These are phyloP conservation scores for Tephrocybe sp. DNA, from an alignment of 768 basidiomycete species.

Conservation along the genomic window DNA sequence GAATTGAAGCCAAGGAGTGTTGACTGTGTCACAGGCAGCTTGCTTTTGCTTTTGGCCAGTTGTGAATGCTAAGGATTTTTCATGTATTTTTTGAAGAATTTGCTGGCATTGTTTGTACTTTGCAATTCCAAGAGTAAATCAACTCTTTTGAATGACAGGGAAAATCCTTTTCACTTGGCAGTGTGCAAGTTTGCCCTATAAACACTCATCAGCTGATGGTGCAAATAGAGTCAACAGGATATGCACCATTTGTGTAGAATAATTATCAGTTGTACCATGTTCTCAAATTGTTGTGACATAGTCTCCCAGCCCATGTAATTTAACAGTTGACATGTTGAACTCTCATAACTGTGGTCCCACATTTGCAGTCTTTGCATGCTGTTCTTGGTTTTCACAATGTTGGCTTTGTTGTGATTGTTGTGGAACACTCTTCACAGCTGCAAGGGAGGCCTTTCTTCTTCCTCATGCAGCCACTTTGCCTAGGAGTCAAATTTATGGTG, in stretches of 20 bases:
- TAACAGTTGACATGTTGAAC: slow-evolving; percentile 27
- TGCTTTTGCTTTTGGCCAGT: background rate
- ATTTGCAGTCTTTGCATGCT: too few species aligned
- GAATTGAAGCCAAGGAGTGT: slow-evolving; percentile 4
- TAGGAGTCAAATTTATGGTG: slow-evolving; percentile 7
- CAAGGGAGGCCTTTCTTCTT: background rate
- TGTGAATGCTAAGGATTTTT: background rate
- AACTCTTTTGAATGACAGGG: slow-evolving; percentile 24
- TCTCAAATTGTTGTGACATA: slow-evolving; percentile 22
- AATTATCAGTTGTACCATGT: slow-evolving; percentile 35
- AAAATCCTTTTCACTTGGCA: slow-evolving; percentile 31
- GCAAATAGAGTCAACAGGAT: background rate
- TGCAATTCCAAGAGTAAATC: slow-evolving; percentile 22
- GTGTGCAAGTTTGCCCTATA: slow-evolving; percentile 39
- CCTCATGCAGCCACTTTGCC: slow-evolving; percentile 6
- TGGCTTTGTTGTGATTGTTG: too few species aligned
- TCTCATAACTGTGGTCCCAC: background rate
- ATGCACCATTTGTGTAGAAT: slow-evolving; percentile 35
- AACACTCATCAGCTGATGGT: background rate
- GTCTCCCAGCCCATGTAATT: slow-evolving; percentile 32
- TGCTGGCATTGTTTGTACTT: slow-evolving; percentile 9
- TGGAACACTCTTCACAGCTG: background rate
- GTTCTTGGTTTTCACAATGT: too few species aligned
- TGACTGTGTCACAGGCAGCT: background rate
- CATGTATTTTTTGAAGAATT: too few species aligned